These are phyloP conservation scores for Porphyrellus cyaneotinctus DNA, from an alignment of 768 basidiomycete genomes.

Conservation along the genomic window DNA sequence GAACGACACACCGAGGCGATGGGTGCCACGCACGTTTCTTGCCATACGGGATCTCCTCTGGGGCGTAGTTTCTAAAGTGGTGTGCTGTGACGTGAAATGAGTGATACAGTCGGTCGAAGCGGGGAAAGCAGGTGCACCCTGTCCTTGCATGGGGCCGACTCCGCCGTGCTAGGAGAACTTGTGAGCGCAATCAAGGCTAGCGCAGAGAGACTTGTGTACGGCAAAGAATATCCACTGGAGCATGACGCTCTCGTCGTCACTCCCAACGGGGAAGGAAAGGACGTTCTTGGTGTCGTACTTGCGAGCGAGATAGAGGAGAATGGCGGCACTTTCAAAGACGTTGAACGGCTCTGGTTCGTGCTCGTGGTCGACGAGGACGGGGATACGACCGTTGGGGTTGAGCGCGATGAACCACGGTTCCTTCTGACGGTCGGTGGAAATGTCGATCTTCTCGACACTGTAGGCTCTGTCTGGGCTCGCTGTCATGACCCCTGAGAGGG, in stretches of 20 bases:
- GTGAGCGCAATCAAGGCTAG: not conserved
- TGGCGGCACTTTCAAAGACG: conserved; percentile 78
- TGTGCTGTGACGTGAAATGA: conserved; percentile 40
- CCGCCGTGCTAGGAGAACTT: conserved; percentile 58
- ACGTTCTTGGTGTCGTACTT: conserved; percentile 75
- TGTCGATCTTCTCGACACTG: conserved; percentile 51
- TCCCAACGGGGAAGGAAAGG: conserved; percentile 62
- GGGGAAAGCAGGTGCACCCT: conserved; percentile 30
- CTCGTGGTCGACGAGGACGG: conserved; percentile 57
- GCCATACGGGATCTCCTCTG: conserved; percentile 65
- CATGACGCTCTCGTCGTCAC: conserved; percentile 62
- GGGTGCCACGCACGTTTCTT: conserved; percentile 49
- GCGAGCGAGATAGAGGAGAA: conserved; percentile 77
- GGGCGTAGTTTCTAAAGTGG: conserved; percentile 64
- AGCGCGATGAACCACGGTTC: conserved; percentile 73
- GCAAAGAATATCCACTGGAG: conserved; percentile 88
- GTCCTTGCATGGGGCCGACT: conserved; percentile 86
- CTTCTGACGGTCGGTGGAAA: conserved; percentile 72
- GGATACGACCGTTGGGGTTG: conserved; percentile 74
- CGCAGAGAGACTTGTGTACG: conserved; percentile 35
- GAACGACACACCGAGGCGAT: not conserved
- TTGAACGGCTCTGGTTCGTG: conserved; percentile 50
- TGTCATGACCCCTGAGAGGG: not conserved
- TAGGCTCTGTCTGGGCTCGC: not conserved
- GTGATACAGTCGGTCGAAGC: conserved; percentile 5